Base-by-base conservation (phyloP, 495 filamentous ascomycete genomes). In the Hyaloscypha hepaticicola region DNA sequence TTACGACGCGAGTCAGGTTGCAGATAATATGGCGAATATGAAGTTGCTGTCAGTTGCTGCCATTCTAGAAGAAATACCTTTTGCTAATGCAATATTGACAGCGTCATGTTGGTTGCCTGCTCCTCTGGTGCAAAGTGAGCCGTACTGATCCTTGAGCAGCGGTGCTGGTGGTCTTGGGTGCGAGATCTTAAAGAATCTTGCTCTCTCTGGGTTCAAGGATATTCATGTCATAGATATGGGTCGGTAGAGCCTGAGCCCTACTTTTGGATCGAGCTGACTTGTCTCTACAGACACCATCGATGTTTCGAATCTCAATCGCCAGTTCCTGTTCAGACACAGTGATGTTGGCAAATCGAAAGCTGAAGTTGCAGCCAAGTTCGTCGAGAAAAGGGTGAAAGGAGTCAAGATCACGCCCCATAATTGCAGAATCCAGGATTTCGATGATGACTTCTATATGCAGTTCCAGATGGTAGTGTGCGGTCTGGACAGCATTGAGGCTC, bases 191-290 rank as follows among this genome's bases (percentile, higher is more conserved):
- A 99, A 99, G 80, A 93, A 98, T 70, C 85, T 99, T 11, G 95
- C 96, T 29, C 82, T 97, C 3, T 97, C 93, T 3, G 93, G 96
- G 12, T 98, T 98, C 79, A 96, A 90, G 75, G 83, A 97, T 73
- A 97, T 99, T 64, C 92, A 98, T 79, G 94, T 99, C 45, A 98
- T 99, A 69, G 96, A 99, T 79, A 99, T 99, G 96, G 93, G 91
- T 85, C 76, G 62, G 72, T 72, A 11, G 19, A 29, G 1, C 28
- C 27, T 38, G 1, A 24, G 28, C 8, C 19, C 16, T 25, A 25
- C 50, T 38, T 49, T 63, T 27, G 21, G 31, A 49, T 33, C 22
- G 25, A 31, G 60, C 26, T 26, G 55, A 50, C 58, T 60, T 53
- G 11, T 53, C 5, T 0, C 16, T 50, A 31, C 66, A 92, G 91